Evolutionary conservation across 2,329 filamentous ascomycete genomes (phyloP).

Genomic region (Colletotrichum sp.): DNA sequence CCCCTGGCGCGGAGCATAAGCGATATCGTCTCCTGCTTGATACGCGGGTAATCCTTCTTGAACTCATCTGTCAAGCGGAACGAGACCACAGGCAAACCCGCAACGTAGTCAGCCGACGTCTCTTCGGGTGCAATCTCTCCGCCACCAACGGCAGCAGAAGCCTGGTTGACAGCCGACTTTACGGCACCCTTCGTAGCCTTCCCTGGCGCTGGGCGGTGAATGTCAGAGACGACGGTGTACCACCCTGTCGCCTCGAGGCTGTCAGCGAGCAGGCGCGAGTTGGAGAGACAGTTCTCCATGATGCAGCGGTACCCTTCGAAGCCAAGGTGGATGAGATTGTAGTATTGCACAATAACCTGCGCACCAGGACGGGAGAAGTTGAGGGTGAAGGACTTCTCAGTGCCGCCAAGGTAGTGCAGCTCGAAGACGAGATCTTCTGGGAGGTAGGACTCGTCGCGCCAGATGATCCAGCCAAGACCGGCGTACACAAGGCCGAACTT

Average conservation of each 20-base stretch:
- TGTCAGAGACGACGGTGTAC: slow-evolving; percentile 70
- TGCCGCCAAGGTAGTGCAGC: slow-evolving; percentile 74
- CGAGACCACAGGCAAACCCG: slow-evolving; percentile 72
- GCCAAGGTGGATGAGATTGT: slow-evolving; percentile 74
- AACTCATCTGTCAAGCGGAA: slow-evolving; percentile 69
- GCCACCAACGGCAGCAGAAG: slow-evolving; percentile 44
- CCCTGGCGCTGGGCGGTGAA: slow-evolving; percentile 61
- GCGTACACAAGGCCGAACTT: slow-evolving; percentile 70
- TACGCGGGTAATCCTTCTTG: slow-evolving; percentile 62
- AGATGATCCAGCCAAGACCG: slow-evolving; percentile 74
- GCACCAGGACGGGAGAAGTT: slow-evolving; percentile 76
- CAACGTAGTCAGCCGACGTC: slow-evolving; percentile 64
- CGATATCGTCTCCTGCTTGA: slow-evolving; percentile 69
- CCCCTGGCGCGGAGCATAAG: slow-evolving; percentile 69
- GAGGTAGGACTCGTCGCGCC: slow-evolving; percentile 68
- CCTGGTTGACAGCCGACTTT: slow-evolving; percentile 27
- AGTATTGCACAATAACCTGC: slow-evolving; percentile 75
- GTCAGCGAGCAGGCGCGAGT: slow-evolving; percentile 68
- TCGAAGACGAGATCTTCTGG: slow-evolving; percentile 75
- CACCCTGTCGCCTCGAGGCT: slow-evolving; percentile 69
- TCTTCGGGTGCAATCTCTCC: slow-evolving; percentile 33
- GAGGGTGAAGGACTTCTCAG: slow-evolving; percentile 70
- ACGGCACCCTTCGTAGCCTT: slow-evolving; percentile 2
- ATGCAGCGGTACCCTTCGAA: slow-evolving; percentile 67
- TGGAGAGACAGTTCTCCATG: slow-evolving; percentile 71